phyloP scores from a whole-genome alignment of 305 asterid genomes.

The Petunia hybrid region DNA sequence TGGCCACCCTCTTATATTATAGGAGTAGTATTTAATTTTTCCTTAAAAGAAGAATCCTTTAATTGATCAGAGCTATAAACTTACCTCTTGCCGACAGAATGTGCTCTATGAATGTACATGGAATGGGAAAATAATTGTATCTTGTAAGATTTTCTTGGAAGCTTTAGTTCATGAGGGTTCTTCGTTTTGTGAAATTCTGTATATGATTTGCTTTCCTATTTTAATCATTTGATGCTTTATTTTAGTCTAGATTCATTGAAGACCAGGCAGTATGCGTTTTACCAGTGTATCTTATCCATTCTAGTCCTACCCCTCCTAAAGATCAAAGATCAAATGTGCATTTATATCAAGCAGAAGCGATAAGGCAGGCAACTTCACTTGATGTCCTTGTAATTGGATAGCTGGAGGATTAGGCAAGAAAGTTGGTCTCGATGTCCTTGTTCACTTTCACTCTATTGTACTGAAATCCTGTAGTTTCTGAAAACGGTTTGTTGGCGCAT shows the following conservation, averaged over 20 bases:
- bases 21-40: background rate
- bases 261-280: background rate
- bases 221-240: background rate
- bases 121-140: background rate
- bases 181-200: background rate
- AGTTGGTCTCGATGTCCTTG: no score
- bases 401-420: no score
- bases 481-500: background rate
- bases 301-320: background rate
- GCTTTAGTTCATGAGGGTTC: conserved; percentile 10
- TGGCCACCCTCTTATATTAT: background rate
- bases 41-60: background rate
- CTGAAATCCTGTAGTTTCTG: background rate
- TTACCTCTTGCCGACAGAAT: background rate
- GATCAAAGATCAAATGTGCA: background rate
- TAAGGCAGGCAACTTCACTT: background rate
- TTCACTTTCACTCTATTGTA: background rate
- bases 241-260: background rate
- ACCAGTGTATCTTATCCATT: background rate
- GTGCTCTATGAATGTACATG: background rate
- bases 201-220: background rate
- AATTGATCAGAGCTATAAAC: background rate
- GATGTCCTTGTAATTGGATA: background rate
- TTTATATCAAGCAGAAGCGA: background rate
- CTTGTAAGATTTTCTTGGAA: conserved; percentile 20